Base-by-base conservation (phyloP, 352 stramenopile genomes). In the Elongisporangium undulatum region DNA sequence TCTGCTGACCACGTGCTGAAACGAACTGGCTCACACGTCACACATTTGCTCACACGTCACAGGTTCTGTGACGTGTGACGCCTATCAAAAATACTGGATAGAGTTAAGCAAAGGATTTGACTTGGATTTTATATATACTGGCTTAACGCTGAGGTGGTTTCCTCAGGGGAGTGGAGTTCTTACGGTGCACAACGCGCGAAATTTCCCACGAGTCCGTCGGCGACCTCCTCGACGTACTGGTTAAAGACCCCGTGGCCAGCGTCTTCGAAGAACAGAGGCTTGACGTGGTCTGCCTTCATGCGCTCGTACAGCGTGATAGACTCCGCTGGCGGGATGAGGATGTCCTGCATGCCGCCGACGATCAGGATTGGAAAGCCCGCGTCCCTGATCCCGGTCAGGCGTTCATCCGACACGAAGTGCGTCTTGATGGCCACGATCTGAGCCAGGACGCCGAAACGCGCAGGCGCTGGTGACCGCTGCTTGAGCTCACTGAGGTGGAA, bases 371-470 rank as follows among this genome's bases (percentile, higher is more conserved):
- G 77, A 49, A 80, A 87, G 1, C 69, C 74, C 9, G 61, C 49
- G 21, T 74, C 68, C 48, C 66, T 66, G 2, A 87, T 69, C 8
- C 49, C 55, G 15, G 59, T 62, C 7, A 87, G 62, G 1, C 77
- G 66, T 59, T 80, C 74, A 53, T 84, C 72, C 49, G 71, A 81
- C 22, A 87, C 68, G 56, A 65, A 82, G 59, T 87, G 77, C 24
- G 75, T 76, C 49, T 67, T 53, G 24, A 77, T 62, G 0, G 67
- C 67, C 50, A 74, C 15, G 3, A 67, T 51, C 41, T 77, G 70
- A 50, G 48, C 54, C 9, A 58, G 9, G 20, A 53, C 10, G 21
- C 49, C 15, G 4, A 45, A 45, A 17, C 34, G 12, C 34, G 23
- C 23, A 26, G 23, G 23, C 5, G 23, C 23, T 2, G 23, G 23